Conservation (phyloP, 202 grass and related monocot genomes). For the Musa balbisiana region DNA sequence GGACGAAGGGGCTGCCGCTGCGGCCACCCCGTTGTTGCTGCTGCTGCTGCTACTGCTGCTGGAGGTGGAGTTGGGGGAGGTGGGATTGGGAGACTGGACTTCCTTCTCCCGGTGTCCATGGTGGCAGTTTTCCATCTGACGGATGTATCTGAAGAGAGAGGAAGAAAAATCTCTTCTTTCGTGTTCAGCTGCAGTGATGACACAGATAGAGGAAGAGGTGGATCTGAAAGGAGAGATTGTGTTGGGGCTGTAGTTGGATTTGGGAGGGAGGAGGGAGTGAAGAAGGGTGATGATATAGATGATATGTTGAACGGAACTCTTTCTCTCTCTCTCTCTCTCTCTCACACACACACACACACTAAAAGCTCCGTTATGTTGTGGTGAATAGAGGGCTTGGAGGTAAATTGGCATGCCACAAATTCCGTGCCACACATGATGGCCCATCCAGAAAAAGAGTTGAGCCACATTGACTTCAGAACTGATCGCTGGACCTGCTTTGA, state of each 20-base stretch:
- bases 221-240: not conserved
- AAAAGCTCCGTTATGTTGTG: no score
- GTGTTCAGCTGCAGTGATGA: not conserved
- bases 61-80: not conserved
- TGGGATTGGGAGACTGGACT: not conserved
- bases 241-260: no score
- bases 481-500: not conserved
- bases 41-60: slow-evolving; percentile 3
- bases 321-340: not conserved
- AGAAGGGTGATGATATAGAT: not conserved
- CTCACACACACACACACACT: no score
- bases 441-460: not conserved
- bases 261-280: not conserved
- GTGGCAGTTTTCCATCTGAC: not conserved
- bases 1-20: no score
- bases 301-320: not conserved
- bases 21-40: not conserved
- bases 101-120: not conserved
- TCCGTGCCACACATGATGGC: not conserved
- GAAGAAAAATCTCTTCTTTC: not conserved
- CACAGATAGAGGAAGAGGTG: not conserved
- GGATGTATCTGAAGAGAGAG: not conserved
- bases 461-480: not conserved
- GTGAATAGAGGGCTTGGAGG: no score
- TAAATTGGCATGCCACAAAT: not conserved